Evolutionary conservation across 23 red algal species (phyloP), one percentile per base, ranked within the genome.

Genomic region (Agarophyton chilense): DNA sequence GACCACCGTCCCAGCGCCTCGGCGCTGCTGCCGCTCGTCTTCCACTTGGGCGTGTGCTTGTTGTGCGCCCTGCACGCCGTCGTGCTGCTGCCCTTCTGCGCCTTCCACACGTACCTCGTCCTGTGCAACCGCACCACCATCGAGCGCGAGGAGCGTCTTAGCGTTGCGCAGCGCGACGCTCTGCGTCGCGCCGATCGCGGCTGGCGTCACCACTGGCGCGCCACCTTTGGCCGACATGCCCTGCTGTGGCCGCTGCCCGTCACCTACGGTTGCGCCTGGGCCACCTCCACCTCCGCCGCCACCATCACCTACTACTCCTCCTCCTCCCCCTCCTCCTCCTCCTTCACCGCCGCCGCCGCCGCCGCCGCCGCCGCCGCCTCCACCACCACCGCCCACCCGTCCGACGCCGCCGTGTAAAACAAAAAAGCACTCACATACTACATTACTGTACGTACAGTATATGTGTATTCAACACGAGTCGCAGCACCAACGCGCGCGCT

Each of bases 101-200:
- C 40, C 12, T 96, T 92, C 74, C 94, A 96, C 60, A 92, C 94
- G 18, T 90, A 93, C 70, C 91, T 96, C 10, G 78, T 92, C 45
- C 60, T 92, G 34, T 66, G 73, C 28, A 93, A 93, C 50, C 35
- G 80, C 43, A 96, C 94, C 12, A 96, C 94, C 4, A 92, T 96
- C 47, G 94, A 96, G 77, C 44, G 76, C 11, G 68, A 92, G 29
- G 94, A 96, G 72, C 60, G 12, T 3, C 7, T 29, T 29, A 28
- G 32, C n/a, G 41, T 31, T 1, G 17, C 78, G 42, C 75, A 81
- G 32, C 18, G 11, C 8, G 73, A 90, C 11, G 76, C 46, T 11
- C 44, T 81, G 53, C 52, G 73, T 10, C 40, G 72, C 26, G 22
- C 25, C 2, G 86, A 90, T 41, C 52, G 74, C 60, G 86, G 86